Base-by-base conservation (phyloP, 805 yeast genomes). In the Pichia manshurica region DNA sequence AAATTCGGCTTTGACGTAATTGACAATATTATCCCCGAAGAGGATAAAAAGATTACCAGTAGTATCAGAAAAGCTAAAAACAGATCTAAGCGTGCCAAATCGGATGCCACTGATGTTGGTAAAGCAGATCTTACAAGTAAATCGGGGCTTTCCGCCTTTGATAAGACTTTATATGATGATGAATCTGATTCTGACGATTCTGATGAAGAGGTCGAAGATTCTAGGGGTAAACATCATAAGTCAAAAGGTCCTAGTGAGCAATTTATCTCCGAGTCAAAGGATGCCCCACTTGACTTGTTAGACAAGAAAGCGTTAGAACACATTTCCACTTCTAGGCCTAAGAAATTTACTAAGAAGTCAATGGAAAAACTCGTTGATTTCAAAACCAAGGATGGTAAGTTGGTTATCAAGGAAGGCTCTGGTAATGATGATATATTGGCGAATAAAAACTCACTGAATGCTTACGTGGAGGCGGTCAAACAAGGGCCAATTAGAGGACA, bases 401-500 rank as follows among this genome's bases (percentile, higher is more conserved):
- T 86, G 47, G 77, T 87, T 47, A 77, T 88, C 58, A 72, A 68
- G 48, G 88, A 82, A 45, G 66, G 65, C 33, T 71, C 65, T 15
- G 84, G 79, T 58, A 78, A 75, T 47, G 62, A 75, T 48, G 62
- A 75, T 50, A 67, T 72, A 35, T 69, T 75, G 4, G 34, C 53
- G 21, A 68, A 68, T 21, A 66, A 67, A 23, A 68, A 71, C 40
- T 95, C 96, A 16, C 78, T 91, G 54, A 86, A 86, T 61, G 98
- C 97, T 0, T 93, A 93, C 64, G 78, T 89, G 55, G 96, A 89
- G 53, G 99, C 99, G 6, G 88, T 93, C 21, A 84, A 79, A 64
- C 86, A 84, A 57, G 97, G 93, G 21, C 98, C 98, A 28, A 81
- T 89, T 3, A 83, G 96, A 67, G 96, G 97, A 49, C 96, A 87